These are phyloP conservation scores for Silybum marianum DNA, from an alignment of 129 eudicot species.

Conservation along the genomic window DNA sequence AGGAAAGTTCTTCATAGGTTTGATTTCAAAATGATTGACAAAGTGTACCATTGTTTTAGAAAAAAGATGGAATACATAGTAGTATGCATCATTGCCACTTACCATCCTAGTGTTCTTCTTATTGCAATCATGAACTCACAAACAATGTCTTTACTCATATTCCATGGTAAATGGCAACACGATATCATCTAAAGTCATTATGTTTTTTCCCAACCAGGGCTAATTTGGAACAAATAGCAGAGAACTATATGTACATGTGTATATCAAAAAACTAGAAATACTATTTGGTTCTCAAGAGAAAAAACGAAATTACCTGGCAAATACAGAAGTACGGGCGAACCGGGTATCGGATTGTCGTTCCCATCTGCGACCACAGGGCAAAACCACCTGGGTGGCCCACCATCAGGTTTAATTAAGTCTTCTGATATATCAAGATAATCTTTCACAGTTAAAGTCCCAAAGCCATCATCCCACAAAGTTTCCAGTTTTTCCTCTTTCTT, in stretches of 20 bases:
- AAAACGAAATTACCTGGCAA: slow-evolving; percentile 69
- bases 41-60: not conserved
- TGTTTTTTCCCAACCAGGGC: not conserved
- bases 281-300: not conserved
- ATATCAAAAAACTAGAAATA: not conserved
- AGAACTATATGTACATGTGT: not conserved
- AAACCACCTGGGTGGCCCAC: slow-evolving; percentile 96
- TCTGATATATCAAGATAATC: slow-evolving; percentile 74
- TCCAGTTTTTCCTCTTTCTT: slow-evolving; percentile 49
- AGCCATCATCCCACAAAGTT: slow-evolving; percentile 93
- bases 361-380: slow-evolving; percentile 67
- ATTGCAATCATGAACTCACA: not conserved
- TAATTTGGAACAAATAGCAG: not conserved
- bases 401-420: slow-evolving; percentile 74
- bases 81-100: not conserved
- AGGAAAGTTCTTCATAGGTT: not conserved
- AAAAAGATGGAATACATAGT: not conserved
- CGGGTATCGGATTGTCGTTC: slow-evolving; percentile 44
- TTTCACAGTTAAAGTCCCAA: slow-evolving; percentile 72
- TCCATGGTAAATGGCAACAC: not conserved
- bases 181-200: not conserved
- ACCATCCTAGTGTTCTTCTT: not conserved
- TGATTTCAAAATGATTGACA: not conserved
- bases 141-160: not conserved
- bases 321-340: slow-evolving; percentile 83